Percentiles rank a stretch among this genome's conserved stretches.
phyloP scores from a whole-genome alignment of 2,329 filamentous ascomycete species.

The Aquanectria penicillioides region DNA sequence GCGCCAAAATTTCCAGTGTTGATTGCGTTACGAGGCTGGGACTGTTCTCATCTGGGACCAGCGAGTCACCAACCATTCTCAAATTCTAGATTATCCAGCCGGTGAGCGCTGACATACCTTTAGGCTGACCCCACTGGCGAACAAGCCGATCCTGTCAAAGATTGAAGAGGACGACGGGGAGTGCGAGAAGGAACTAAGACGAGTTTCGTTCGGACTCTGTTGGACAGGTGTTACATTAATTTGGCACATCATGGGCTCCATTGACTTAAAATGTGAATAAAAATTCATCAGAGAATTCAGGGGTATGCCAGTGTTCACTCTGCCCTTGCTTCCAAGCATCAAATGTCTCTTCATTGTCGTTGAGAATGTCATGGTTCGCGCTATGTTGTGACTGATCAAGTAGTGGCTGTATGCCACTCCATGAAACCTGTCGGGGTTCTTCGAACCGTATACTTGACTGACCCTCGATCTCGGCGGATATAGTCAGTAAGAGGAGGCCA shows the following conservation, averaged over 20 bases:
- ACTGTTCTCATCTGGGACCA: not conserved
- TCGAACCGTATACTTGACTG: no score
- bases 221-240: no score
- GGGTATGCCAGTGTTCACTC: not conserved
- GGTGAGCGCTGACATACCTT: not conserved
- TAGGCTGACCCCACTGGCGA: not conserved
- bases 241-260: not conserved
- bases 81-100: not conserved
- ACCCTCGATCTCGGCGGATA: no score
- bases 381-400: not conserved
- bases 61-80: not conserved
- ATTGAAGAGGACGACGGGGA: conserved; percentile 1
- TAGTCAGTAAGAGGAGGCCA: no score
- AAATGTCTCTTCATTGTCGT: not conserved
- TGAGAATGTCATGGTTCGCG: no score
- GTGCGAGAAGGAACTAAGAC: not conserved
- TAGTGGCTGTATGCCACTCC: not conserved
- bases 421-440: no score
- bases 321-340: conserved; percentile 1
- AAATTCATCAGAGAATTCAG: not conserved
- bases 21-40: not conserved
- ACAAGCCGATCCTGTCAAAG: not conserved
- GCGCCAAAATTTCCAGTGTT: not conserved
- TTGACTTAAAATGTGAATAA: conserved; percentile 1
- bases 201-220: not conserved